These are phyloP conservation scores for Sporothrix euskadiensis DNA, from an alignment of 2,329 filamentous ascomycete species.

Conservation along the genomic window DNA sequence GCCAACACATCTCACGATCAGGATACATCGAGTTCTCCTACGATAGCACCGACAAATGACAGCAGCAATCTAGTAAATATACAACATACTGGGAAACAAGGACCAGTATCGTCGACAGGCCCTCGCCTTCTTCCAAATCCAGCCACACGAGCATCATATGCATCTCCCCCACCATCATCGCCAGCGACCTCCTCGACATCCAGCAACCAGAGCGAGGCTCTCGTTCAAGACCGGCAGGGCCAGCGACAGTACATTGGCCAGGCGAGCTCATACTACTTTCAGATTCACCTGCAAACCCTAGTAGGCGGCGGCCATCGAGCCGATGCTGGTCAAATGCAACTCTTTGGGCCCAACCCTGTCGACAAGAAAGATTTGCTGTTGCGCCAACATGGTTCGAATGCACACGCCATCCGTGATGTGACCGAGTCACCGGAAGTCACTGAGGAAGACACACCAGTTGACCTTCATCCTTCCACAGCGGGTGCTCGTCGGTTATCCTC, in stretches of 20 bases:
- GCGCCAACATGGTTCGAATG: background rate
- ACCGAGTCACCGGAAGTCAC: background rate
- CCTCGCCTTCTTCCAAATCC: background rate
- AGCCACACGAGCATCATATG: background rate
- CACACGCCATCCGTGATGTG: background rate
- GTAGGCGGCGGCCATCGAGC: conserved; percentile 19
- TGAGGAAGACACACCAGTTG: background rate
- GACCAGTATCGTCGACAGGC: background rate
- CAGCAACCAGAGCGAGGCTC: conserved; percentile 36
- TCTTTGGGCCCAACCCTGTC: conserved; percentile 46
- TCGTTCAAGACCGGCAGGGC: conserved; percentile 46
- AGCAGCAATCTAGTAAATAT: background rate
- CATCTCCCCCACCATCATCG: background rate
- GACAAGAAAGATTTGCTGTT: conserved; percentile 22
- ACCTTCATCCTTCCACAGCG: background rate
- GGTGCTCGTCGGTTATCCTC: background rate
- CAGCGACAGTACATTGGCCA: conserved; percentile 48
- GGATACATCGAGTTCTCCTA: background rate
- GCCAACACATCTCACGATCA: background rate
- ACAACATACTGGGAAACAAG: background rate
- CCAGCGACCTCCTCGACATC: background rate
- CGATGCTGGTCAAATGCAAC: conserved; percentile 39
- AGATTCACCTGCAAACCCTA: conserved; percentile 44
- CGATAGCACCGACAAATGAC: background rate
- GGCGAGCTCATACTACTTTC: conserved; percentile 46